Conservation (phyloP, 306 rosid species). For the Chamaecrista fasciculata region DNA sequence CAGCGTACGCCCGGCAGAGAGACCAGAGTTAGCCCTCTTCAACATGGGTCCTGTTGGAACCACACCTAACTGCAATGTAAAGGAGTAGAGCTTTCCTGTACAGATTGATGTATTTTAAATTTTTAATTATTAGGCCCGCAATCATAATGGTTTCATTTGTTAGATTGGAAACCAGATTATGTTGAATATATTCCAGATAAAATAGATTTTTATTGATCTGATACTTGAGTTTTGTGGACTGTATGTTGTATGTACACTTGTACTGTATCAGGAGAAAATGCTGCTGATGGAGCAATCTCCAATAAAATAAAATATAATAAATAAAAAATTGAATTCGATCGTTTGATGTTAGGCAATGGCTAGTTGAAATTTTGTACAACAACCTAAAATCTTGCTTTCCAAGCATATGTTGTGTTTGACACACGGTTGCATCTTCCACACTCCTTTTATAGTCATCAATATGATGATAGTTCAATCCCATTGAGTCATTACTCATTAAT, state of each 20-base stretch:
- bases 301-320: no score
- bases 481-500: no score
- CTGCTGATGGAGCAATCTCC: background rate
- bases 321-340: no score
- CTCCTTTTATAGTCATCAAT: no score
- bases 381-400: background rate
- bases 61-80: constrained; percentile 41
- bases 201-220: background rate
- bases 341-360: background rate
- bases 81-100: constrained; percentile 46
- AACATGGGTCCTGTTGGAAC: constrained; percentile 22
- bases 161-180: constrained; percentile 26
- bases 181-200: constrained; percentile 17
- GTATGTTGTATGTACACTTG: no score
- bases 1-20: constrained; percentile 31
- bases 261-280: no score
- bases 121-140: constrained; percentile 35
- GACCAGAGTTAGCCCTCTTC: constrained; percentile 24
- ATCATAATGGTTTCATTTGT: constrained; percentile 39
- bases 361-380: background rate
- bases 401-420: background rate
- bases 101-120: constrained; percentile 47
- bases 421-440: no score
- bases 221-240: background rate
- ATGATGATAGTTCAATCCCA: no score